phyloP scores from a whole-genome alignment of 345 rosid species.

The Rubroshorea leprosula region DNA sequence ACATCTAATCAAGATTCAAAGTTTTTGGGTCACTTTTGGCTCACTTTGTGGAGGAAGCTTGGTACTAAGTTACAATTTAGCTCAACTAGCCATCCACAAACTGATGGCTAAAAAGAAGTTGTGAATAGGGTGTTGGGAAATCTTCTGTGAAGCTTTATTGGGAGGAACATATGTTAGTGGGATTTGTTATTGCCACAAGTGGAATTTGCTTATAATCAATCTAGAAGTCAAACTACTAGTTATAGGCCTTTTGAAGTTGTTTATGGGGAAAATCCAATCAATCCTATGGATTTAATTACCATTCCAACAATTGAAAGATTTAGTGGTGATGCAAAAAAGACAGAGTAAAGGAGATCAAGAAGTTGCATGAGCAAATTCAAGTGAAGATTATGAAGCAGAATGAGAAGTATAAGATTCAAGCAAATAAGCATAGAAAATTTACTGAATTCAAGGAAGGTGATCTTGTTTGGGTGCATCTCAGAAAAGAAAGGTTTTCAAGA shows the following conservation, averaged over 20 bases:
- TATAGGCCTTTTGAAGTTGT: too few species aligned
- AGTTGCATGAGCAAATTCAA: neutral
- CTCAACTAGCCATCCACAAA: neutral
- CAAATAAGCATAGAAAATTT: neutral
- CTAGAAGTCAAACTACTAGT: too few species aligned
- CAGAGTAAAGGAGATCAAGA: neutral
- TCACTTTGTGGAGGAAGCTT: neutral
- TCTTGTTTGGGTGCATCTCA: slow-evolving; percentile 1
- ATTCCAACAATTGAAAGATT: too few species aligned
- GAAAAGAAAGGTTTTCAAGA: neutral
- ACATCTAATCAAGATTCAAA: neutral
- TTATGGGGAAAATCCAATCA: too few species aligned
- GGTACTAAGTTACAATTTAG: too few species aligned
- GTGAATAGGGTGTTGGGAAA: neutral
- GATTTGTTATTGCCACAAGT: too few species aligned
- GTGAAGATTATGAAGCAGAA: neutral
- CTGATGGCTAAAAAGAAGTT: neutral
- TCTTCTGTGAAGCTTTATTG: neutral
- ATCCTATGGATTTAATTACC: too few species aligned
- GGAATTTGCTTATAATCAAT: too few species aligned
- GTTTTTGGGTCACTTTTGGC: neutral
- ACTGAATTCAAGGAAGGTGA: neutral
- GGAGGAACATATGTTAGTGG: too few species aligned
- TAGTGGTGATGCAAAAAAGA: neutral
- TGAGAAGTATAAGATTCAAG: neutral